Conservation (phyloP, 768 basidiomycete species). For the Russula foetens region DNA sequence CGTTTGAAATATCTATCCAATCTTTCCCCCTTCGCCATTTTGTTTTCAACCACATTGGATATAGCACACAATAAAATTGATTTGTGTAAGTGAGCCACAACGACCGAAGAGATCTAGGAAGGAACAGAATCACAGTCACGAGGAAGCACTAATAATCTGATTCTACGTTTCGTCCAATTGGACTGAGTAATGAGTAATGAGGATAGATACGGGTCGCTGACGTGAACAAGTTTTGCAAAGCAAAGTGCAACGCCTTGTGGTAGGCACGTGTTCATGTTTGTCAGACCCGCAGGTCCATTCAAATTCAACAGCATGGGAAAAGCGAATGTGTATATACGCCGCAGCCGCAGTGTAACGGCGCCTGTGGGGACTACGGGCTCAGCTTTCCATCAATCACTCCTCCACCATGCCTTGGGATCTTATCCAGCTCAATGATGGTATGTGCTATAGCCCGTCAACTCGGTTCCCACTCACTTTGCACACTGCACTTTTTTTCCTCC, state of each 20-base stretch:
- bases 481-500: neutral
- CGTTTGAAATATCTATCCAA: neutral
- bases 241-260: too few relatives aligned
- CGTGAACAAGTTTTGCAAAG: too few relatives aligned
- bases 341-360: too few relatives aligned
- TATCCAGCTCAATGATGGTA: constrained; percentile 56
- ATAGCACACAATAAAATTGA: neutral
- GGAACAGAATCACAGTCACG: too few relatives aligned
- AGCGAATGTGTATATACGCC: too few relatives aligned
- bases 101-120: neutral
- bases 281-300: too few relatives aligned
- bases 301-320: too few relatives aligned
- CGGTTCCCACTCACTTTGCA: neutral
- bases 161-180: too few relatives aligned
- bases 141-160: too few relatives aligned
- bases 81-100: neutral
- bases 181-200: too few relatives aligned
- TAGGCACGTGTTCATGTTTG: too few relatives aligned
- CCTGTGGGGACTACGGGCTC: neutral
- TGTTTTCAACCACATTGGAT: neutral
- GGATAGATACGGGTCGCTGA: too few relatives aligned
- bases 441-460: constrained; percentile 7
- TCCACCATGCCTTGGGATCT: constrained; percentile 49
- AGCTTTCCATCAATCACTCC: neutral
- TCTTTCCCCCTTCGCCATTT: neutral